A percentile compares a stretch with the other conserved stretches of the same genome.
Conservation (phyloP, 768 basidiomycete genomes). For the Lactarius akahatsu region DNA sequence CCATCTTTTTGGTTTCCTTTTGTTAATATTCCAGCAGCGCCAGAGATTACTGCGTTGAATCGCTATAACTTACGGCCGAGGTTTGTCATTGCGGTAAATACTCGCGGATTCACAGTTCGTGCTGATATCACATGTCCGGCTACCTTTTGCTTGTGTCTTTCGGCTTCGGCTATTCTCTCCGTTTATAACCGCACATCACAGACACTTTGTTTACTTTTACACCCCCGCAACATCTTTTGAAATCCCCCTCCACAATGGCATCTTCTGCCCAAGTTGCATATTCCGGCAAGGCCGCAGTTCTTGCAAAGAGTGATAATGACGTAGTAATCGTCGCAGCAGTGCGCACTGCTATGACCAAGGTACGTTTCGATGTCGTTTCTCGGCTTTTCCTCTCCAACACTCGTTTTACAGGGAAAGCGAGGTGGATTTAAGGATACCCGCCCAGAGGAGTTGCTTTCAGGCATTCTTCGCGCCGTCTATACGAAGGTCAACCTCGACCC, state of each 20-base stretch:
- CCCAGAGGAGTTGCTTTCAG: slow-evolving; percentile 78
- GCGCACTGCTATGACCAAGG: slow-evolving; percentile 92
- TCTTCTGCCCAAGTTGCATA: slow-evolving; percentile 29
- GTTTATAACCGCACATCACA: background rate
- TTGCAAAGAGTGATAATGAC: slow-evolving; percentile 77
- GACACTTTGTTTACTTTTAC: background rate
- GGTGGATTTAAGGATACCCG: slow-evolving; percentile 91
- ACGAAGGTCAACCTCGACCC: slow-evolving; percentile 70
- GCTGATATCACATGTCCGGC: slow-evolving; percentile 14
- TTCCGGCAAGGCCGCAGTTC: slow-evolving; percentile 33
- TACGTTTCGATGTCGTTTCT: slow-evolving; percentile 34
- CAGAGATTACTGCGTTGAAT: background rate
- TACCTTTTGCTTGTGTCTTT: background rate
- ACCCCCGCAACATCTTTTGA: background rate
- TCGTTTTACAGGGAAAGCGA: slow-evolving; percentile 60
- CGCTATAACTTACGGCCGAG: background rate
- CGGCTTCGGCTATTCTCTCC: background rate
- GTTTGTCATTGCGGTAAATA: background rate
- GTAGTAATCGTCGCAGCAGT: slow-evolving; percentile 89
- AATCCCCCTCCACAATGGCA: slow-evolving; percentile 23
- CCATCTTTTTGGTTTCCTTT: slow-evolving; percentile 27
- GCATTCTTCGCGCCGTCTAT: slow-evolving; percentile 74
- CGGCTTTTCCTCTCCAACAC: slow-evolving; percentile 10
- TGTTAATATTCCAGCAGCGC: background rate
- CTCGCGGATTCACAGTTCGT: background rate